Evolutionary conservation across 139 green algal genomes (phyloP).

Genomic region (Pseudopediastrum boryanum): DNA sequence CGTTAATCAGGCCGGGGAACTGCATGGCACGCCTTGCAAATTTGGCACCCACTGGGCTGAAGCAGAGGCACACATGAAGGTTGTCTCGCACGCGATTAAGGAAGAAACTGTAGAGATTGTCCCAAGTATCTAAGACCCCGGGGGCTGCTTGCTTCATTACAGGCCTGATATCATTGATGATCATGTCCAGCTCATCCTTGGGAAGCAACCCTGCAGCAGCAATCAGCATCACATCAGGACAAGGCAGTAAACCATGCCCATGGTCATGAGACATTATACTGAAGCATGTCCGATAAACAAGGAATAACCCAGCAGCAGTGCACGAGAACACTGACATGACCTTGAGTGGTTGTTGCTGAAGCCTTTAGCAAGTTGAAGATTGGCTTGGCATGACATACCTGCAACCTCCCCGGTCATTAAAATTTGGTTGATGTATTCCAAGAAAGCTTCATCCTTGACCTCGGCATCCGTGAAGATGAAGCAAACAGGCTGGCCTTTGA

Average conservation of each 20-base stretch:
- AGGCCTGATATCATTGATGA: constrained; percentile 91
- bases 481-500: constrained; percentile 90
- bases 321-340: no score
- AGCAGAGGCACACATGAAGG: constrained; percentile 93
- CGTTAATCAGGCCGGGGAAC: constrained; percentile 95
- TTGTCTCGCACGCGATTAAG: constrained; percentile 88
- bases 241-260: no score
- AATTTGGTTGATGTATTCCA: constrained; percentile 98
- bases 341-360: no score
- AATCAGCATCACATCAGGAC: no score
- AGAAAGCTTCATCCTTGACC: constrained; percentile 94
- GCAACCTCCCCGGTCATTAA: constrained; percentile 85
- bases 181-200: constrained; percentile 95
- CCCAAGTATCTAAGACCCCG: constrained; percentile 82
- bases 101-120: constrained; percentile 95
- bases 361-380: no score
- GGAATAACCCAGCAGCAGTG: no score
- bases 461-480: constrained; percentile 96
- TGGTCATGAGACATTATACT: no score
- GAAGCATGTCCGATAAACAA: no score
- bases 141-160: constrained; percentile 71
- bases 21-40: constrained; percentile 87
- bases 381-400: not conserved
- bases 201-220: constrained; percentile 82
- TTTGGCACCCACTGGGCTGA: constrained; percentile 90